Conservation (phyloP, 345 rosid species). For the Kernera saxatilis region DNA sequence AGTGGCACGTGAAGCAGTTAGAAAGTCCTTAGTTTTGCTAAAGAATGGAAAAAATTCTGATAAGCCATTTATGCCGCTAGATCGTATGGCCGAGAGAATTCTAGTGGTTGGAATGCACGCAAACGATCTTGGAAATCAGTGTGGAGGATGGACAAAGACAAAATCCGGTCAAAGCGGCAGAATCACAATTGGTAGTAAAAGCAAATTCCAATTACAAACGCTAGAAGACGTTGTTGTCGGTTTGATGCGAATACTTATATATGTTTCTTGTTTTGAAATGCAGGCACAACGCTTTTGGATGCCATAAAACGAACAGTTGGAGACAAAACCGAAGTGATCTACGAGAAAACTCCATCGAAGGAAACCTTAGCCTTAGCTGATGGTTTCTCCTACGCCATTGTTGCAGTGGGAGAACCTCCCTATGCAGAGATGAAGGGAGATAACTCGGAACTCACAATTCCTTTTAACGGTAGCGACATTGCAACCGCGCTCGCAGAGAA, state of each 20-base stretch:
- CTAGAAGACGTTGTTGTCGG: background rate
- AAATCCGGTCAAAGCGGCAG: conserved; percentile 64
- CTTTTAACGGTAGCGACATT: conserved; percentile 48
- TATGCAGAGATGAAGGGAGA: conserved; percentile 73
- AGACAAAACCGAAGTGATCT: conserved; percentile 55
- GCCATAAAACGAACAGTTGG: conserved; percentile 60
- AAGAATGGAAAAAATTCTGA: conserved; percentile 57
- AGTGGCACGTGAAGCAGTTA: conserved; percentile 75
- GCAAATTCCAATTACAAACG: background rate
- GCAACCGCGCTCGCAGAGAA: conserved; percentile 47
- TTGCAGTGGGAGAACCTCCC: conserved; percentile 74
- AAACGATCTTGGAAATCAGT: conserved; percentile 68
- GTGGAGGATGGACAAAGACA: conserved; percentile 80
- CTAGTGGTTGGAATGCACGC: conserved; percentile 74
- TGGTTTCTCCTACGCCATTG: conserved; percentile 57
- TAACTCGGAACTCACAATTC: conserved; percentile 54
- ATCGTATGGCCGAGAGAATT: conserved; percentile 48
- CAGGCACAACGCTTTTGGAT: conserved; percentile 81
- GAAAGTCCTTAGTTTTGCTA: conserved; percentile 69
- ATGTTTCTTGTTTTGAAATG: background rate
- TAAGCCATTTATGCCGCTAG: conserved; percentile 54
- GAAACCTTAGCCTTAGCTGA: conserved; percentile 38
- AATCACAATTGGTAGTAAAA: conserved; percentile 52
- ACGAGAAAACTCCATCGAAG: conserved; percentile 52
- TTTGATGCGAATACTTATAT: background rate